phyloP scores from a whole-genome alignment of 805 yeast species.

The Wickerhamiella sorbophila region DNA sequence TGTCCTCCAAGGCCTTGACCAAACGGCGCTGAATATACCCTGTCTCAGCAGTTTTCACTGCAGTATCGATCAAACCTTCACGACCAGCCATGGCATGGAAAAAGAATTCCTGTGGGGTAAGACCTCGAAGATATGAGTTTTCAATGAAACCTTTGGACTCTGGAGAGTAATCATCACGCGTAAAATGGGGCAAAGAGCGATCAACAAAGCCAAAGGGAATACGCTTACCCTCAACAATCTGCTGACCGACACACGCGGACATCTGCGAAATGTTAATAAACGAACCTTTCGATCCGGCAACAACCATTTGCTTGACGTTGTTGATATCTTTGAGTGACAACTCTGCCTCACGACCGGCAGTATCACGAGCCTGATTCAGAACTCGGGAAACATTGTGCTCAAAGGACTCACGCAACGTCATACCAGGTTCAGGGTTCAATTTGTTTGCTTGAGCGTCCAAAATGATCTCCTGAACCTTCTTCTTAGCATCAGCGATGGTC shows the following conservation, averaged over 20 bases:
- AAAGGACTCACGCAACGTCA: conserved; percentile 96
- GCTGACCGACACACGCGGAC: conserved; percentile 84
- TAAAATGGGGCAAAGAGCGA: conserved; percentile 93
- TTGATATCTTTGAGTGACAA: conserved; percentile 85
- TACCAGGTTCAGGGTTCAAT: conserved; percentile 95
- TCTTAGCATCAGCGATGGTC: conserved; percentile 85
- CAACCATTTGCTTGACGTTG: conserved; percentile 97
- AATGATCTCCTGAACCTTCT: conserved; percentile 86
- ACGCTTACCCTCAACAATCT: conserved; percentile 98
- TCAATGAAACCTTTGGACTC: conserved; percentile 97
- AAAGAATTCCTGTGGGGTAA: conserved; percentile 96
- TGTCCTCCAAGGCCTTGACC: conserved; percentile 91
- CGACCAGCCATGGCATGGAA: conserved; percentile 99
- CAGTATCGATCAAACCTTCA: conserved; percentile 98
- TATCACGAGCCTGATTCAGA: conserved; percentile 95
- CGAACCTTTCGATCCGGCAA: conserved; percentile 98
- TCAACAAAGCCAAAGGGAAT: conserved; percentile 95
- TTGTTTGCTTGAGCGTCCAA: conserved; percentile 80
- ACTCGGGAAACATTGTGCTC: conserved; percentile 94
- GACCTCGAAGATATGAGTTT: conserved; percentile 90
- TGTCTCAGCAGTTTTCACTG: conserved; percentile 95
- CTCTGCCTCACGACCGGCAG: conserved; percentile 98
- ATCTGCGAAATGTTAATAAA: conserved; percentile 96
- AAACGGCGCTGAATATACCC: conserved; percentile 97
- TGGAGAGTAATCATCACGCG: conserved; percentile 96